Evolutionary conservation across 371 early-diverging fungal species (phyloP).

Genomic region (Massospora cicadina): DNA sequence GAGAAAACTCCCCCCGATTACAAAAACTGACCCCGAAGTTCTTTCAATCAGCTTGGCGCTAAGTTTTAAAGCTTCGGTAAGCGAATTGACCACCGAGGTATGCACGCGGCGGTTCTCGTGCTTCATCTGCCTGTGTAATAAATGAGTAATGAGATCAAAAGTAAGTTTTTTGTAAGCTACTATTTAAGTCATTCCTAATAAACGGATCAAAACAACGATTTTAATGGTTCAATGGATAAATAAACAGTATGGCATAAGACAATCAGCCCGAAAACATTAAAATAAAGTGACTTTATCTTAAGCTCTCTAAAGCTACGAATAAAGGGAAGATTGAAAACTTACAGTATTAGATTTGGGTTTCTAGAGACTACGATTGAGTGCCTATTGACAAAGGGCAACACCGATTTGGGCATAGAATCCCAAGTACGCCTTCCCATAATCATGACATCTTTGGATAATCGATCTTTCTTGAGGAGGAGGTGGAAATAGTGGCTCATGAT

Average conservation of each 20-base stretch:
- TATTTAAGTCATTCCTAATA: too few species aligned
- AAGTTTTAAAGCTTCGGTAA: constrained; percentile 2
- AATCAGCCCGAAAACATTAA: too few species aligned
- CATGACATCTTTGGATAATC: not conserved
- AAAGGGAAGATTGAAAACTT: too few species aligned
- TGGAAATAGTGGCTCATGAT: not conserved
- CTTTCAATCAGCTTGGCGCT: not conserved
- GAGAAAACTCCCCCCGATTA: constrained; percentile 5
- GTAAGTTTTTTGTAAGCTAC: not conserved
- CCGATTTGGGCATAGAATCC: constrained; percentile 5
- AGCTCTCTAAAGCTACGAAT: too few species aligned
- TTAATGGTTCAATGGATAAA: too few species aligned
- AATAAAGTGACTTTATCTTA: too few species aligned
- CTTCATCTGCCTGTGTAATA: constrained; percentile 1
- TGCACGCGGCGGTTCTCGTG: not conserved
- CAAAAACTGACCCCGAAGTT: constrained; percentile 3
- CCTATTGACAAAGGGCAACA: constrained; percentile 7
- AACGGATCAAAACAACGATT: too few species aligned
- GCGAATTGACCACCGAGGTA: not conserved
- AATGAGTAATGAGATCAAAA: not conserved
- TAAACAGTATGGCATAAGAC: too few species aligned
- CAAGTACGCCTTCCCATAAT: constrained; percentile 11
- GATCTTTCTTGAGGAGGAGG: not conserved
- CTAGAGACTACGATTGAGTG: constrained; percentile 6
- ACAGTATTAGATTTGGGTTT: constrained; percentile 2